Base-by-base conservation (phyloP, 352 stramenopile species). In the Phytophthora crassamura region DNA sequence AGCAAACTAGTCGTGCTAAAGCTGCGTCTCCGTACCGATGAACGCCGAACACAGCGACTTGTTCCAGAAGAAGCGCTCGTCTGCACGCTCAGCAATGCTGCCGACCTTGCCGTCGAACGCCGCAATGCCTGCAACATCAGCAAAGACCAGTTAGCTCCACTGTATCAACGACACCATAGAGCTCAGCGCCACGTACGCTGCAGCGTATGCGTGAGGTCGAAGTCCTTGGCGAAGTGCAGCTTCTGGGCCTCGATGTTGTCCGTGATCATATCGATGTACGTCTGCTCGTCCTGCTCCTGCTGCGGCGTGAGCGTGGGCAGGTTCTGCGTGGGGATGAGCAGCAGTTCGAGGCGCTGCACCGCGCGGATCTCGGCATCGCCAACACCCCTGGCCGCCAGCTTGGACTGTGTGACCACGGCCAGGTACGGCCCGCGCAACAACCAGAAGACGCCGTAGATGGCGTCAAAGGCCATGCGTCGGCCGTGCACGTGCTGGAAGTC, bases 1-100 rank as follows among this genome's bases (percentile, higher is more conserved):
- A 8, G 42, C 54, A 39, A 35, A 55, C 15, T 47, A 30, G 25
- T 30, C 25, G 25, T 30, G 25, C 25, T 30, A 7, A 14, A 45
- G 10, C 7, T 40, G 14, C 4, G 4, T 5, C 9, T 10, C 22
- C 64, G 18, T 69, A 91, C 81, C 79, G 18, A 93, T 58, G 15
- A 94, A 86, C 9, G 74, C 40, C 3, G 65, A 67, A 55, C 78
- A 92, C 18, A 83, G 61, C 11, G 77, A 58, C 64, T 98, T 89
- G 75, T 98, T 98, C 93, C 93, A 98, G 73, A 95, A 97, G 72
- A 98, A 98, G 9, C 94, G 82, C 25, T 78, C 72, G 67, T 98
- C 95, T 0, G 90, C 89, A n/a, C 84, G 80, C 62, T 91, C 72
- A 7, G 78, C 70, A 51, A 90, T 86, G 4, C 62, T 86, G n/a